Conservation (phyloP, 208 protist species). For the Borovskyia barvae region DNA sequence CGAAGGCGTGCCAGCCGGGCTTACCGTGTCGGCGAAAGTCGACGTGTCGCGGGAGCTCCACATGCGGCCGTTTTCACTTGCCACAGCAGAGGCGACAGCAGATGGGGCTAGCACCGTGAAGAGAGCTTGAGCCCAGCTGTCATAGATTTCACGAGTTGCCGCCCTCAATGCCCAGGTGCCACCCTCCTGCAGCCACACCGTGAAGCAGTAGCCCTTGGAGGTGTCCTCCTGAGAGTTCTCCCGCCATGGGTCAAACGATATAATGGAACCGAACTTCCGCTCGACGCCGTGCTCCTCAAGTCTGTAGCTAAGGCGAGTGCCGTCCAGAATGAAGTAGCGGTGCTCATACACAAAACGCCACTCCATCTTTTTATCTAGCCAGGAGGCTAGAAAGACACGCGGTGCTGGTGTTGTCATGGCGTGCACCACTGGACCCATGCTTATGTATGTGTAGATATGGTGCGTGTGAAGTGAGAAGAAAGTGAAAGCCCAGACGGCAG, state of each 20-base stretch:
- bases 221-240: conserved; percentile 7
- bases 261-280: conserved; percentile 53
- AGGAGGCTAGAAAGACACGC: conserved; percentile 42
- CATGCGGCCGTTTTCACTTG: conserved; percentile 14
- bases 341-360: conserved; percentile 74
- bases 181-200: conserved; percentile 72
- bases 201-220: conserved; percentile 35
- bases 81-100: conserved; percentile 5
- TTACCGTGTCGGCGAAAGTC: neutral
- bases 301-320: conserved; percentile 59
- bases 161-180: conserved; percentile 69
- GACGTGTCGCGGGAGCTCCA: conserved; percentile 17
- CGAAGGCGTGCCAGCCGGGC: neutral
- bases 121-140: conserved; percentile 41
- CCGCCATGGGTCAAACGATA: conserved; percentile 39
- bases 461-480: neutral
- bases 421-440: too few species aligned
- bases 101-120: conserved; percentile 25
- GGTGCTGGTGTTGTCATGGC: neutral
- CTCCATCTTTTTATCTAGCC: conserved; percentile 77
- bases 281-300: conserved; percentile 41
- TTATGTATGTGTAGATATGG: too few species aligned
- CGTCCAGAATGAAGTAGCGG: conserved; percentile 60
- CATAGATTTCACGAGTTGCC: conserved; percentile 36
- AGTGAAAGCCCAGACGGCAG: neutral